phyloP scores from a whole-genome alignment of 805 yeast genomes.

The Suhomyces canberraensis region DNA sequence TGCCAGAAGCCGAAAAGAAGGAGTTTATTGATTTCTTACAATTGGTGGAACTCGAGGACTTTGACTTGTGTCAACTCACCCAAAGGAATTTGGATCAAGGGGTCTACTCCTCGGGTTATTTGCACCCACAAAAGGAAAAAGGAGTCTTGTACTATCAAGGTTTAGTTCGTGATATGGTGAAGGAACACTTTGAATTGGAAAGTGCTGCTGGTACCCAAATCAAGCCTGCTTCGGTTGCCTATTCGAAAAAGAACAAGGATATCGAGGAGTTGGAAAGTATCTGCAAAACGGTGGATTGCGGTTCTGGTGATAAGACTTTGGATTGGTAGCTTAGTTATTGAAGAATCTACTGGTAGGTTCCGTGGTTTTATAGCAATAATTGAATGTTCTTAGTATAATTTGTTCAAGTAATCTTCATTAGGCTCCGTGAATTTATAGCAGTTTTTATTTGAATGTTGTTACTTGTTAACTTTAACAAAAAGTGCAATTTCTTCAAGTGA shows the following conservation, averaged over 20 bases:
- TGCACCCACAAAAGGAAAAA: conserved; percentile 56
- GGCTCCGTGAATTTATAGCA: no score
- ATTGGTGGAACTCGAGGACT: conserved; percentile 58
- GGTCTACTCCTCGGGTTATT: conserved; percentile 53
- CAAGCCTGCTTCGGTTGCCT: conserved; percentile 51
- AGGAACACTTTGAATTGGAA: conserved; percentile 48
- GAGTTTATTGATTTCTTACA: conserved; percentile 64
- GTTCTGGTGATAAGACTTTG: conserved; percentile 10
- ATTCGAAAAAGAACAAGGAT: conserved; percentile 36
- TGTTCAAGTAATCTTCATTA: no score
- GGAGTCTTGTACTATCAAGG: conserved; percentile 59
- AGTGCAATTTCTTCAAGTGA: no score
- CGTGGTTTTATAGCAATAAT: not conserved
- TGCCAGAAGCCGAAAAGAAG: conserved; percentile 48
- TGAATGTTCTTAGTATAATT: no score
- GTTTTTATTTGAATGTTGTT: no score
- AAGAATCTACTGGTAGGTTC: not conserved
- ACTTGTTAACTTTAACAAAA: no score
- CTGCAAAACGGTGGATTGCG: conserved; percentile 50
- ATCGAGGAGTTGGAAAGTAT: conserved; percentile 47
- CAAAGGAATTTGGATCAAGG: conserved; percentile 63
- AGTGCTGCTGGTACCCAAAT: conserved; percentile 43
- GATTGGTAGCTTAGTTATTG: conserved; percentile 7
- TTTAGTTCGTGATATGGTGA: conserved; percentile 55
- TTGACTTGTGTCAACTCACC: conserved; percentile 55